Base-by-base conservation (phyloP, 345 rosid genomes). In the Sisymbrium irio region DNA sequence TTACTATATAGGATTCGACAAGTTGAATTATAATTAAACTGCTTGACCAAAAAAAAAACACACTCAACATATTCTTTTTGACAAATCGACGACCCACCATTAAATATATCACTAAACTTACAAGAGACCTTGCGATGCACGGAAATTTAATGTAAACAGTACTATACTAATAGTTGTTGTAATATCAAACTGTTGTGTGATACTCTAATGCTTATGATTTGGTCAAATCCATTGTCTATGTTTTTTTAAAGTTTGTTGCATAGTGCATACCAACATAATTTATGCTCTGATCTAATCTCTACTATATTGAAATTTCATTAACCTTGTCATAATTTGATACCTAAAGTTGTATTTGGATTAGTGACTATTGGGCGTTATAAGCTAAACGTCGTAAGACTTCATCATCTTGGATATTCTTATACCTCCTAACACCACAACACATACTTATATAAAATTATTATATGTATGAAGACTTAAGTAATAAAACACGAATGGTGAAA, bases 341-440 rank as follows among this genome's bases (percentile, higher is more conserved):
- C 39, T 17, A 59, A 15, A 33, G 13, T 46, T 70, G 17, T 46
- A n/a, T 44, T 14, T 59, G 58, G 65, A 33, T 60, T 69, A 65
- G 12, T 46, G 39, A 58, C 6, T 71, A 36, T 71, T 61, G 69
- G 69, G 54, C 53, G 70, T 54, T 53, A 42, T 46, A 72, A 30
- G 35, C 63, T 32, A 50, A 32, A 63, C 46, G 63, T 40, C 9
- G 62, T n/a, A 62, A 40, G 55, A 72, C 69, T 62, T 72, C 35
- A 37, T 62, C 15, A n/a, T n/a, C n/a, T n/a, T n/a, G n/a, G n/a
- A n/a, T n/a, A n/a, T n/a, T n/a, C n/a, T n/a, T n/a, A n/a, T n/a
- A n/a, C n/a, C n/a, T n/a, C n/a, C n/a, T n/a, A 27, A 47, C 6
- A 13, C 22, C n/a, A 13, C 22, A 14, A 71, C 44, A 46, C 7